Percentiles rank a stretch among this genome's conserved stretches.
Evolutionary conservation across 768 basidiomycete species (phyloP).

Genomic region (Calvatia gigantea): DNA sequence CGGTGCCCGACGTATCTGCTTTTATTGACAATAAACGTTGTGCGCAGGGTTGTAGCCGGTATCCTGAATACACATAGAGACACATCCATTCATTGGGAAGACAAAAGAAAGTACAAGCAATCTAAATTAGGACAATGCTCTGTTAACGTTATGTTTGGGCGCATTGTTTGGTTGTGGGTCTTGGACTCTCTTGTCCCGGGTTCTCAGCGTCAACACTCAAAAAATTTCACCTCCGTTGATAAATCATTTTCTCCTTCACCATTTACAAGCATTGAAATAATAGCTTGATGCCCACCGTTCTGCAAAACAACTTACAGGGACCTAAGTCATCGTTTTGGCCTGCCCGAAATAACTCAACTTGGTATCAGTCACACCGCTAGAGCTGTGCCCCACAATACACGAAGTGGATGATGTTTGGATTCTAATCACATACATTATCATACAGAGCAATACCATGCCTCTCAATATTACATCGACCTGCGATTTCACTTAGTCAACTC

Average conservation of each 20-base stretch:
- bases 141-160: neutral
- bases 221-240: no score
- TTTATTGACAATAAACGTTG: conserved; percentile 1
- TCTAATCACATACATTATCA: conserved; percentile 1
- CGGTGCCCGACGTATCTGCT: neutral
- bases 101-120: conserved; percentile 9
- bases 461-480: neutral
- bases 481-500: neutral
- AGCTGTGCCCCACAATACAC: no score
- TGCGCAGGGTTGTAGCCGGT: neutral
- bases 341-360: no score
- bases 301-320: no score
- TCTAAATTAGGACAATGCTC: neutral
- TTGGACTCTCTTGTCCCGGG: no score
- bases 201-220: no score
- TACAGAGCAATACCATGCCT: neutral
- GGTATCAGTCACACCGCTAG: no score
- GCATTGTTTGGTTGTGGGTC: no score
- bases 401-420: neutral
- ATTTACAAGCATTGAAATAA: no score
- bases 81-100: conserved; percentile 1
- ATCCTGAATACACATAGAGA: neutral
- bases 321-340: no score
- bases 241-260: no score
- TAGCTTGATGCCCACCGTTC: no score